Evolutionary conservation across 2,329 filamentous ascomycete species (phyloP), one percentile per base, ranked within the genome.

Genomic region (Fusarium hostae): DNA sequence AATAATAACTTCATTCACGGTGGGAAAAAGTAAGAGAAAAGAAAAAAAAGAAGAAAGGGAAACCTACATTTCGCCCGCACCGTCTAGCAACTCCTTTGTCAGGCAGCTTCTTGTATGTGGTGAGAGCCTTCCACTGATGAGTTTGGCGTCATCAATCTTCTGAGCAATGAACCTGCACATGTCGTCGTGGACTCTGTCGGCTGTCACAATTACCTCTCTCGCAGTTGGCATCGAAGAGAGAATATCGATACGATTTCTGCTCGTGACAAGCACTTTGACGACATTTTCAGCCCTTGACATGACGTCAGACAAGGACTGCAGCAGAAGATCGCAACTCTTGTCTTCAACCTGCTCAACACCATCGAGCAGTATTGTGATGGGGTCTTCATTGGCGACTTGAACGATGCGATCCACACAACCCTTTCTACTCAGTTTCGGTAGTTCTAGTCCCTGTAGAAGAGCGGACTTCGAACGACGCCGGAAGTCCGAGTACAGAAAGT

Each of bases 391-490:
- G 4, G 44, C 47, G 6, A 64, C 32, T 43, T 69, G 63, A 22
- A 69, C 12, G 11, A 69, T 63, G 2, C 62, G 63, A 12, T 59
- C 48, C 9, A 59, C 39, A 10, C 66, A 69, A 10, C 59, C 63
- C 6, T 24, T 40, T 15, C 34, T 64, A 13, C 15, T 43, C 4
- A 60, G 18, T 15, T 10, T 47, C 0, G 35, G 6, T 20, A 69
- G 35, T 3, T 52, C 26, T 0, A 56, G 11, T 37, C 48, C 48
- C 24, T n/a, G 48, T 5, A 55, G 44, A 8, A 15, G 28, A 30
- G 66, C 48, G 7, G 50, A 45, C 22, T n/a, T 57, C 5, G 54
- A 63, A 3, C 54, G 63, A 4, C 54, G 63, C 32, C 57, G 48
- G 28, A 57, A 69, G 9, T 59, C 48, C 2, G 48, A 52, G 13